Evolutionary conservation across 108 stramenopile genomes (phyloP).

Genomic region (Nannochloropsis granulata): DNA sequence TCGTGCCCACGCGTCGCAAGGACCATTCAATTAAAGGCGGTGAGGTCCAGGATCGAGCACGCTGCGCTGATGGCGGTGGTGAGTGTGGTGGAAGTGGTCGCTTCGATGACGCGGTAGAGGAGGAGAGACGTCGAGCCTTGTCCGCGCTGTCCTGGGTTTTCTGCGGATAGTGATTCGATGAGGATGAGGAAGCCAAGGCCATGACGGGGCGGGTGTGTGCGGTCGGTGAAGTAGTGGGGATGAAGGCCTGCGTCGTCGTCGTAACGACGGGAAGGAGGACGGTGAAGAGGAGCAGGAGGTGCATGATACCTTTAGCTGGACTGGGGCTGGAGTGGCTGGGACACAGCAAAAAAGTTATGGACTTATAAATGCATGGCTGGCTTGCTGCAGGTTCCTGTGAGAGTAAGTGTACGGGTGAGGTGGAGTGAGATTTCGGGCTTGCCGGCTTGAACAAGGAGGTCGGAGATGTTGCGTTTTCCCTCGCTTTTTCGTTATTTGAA

Average conservation of each 20-base stretch:
- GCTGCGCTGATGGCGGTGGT: not conserved
- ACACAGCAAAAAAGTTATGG: too few species aligned
- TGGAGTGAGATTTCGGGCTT: too few species aligned
- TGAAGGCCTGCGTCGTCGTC: not conserved
- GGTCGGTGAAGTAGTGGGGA: not conserved
- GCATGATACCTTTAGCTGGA: not conserved
- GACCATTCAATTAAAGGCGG: not conserved
- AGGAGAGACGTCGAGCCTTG: too few species aligned
- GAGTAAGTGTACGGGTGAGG: too few species aligned
- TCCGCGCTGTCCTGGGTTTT: not conserved
- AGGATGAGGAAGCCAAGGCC: not conserved
- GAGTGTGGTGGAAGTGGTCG: not conserved
- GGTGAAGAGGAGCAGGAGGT: not conserved
- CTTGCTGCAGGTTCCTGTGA: too few species aligned
- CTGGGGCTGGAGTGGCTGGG: too few species aligned
- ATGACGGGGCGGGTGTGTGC: not conserved
- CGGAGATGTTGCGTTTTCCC: not conserved
- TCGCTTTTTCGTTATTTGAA: not conserved
- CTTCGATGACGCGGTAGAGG: too few species aligned
- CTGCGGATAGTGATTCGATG: not conserved
- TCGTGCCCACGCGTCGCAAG: not conserved
- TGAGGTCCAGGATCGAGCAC: not conserved
- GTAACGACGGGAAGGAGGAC: not conserved
- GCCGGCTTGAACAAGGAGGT: too few species aligned
- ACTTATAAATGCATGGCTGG: too few species aligned